Percentiles rank a stretch among this genome's conserved stretches.
Conservation (phyloP, 257 asterid genomes). For the Rubia yunnanensis region DNA sequence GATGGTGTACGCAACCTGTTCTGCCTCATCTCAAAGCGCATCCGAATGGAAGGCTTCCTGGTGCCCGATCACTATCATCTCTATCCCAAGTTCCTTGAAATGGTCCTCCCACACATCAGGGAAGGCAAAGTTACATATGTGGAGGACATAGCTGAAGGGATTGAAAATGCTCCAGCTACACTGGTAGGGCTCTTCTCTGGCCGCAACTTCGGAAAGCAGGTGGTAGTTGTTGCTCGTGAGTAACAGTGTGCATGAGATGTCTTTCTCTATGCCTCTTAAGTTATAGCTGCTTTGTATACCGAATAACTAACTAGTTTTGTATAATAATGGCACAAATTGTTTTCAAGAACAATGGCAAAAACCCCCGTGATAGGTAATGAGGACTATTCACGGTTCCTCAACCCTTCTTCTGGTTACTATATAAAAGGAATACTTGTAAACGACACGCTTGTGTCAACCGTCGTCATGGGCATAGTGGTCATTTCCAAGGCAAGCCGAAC, state of each 20-base stretch:
- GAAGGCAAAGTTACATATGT: conserved; percentile 26
- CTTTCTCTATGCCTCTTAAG: neutral
- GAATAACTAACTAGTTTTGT: too few relatives aligned
- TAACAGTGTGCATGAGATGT: conserved; percentile 5
- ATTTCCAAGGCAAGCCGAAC: too few relatives aligned
- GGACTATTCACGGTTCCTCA: too few relatives aligned
- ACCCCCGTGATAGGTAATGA: too few relatives aligned
- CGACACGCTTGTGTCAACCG: too few relatives aligned
- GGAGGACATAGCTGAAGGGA: conserved; percentile 35
- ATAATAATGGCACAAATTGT: too few relatives aligned
- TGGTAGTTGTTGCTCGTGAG: conserved; percentile 26
- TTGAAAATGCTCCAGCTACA: conserved; percentile 30
- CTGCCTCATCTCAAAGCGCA: conserved; percentile 14
- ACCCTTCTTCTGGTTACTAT: too few relatives aligned
- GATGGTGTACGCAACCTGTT: conserved; percentile 25
- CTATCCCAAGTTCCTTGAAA: conserved; percentile 28
- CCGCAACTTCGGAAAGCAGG: conserved; percentile 37
- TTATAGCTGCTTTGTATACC: neutral
- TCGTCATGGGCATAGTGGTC: too few relatives aligned
- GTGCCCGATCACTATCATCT: conserved; percentile 23
- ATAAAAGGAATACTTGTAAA: too few relatives aligned
- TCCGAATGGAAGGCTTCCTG: conserved; percentile 35
- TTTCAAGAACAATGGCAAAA: too few relatives aligned
- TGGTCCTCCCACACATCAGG: conserved; percentile 26
- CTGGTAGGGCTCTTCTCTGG: conserved; percentile 32